These are phyloP conservation scores for Sugiyamaella japonica DNA, from an alignment of 1,139 yeast genomes.

Conservation along the genomic window DNA sequence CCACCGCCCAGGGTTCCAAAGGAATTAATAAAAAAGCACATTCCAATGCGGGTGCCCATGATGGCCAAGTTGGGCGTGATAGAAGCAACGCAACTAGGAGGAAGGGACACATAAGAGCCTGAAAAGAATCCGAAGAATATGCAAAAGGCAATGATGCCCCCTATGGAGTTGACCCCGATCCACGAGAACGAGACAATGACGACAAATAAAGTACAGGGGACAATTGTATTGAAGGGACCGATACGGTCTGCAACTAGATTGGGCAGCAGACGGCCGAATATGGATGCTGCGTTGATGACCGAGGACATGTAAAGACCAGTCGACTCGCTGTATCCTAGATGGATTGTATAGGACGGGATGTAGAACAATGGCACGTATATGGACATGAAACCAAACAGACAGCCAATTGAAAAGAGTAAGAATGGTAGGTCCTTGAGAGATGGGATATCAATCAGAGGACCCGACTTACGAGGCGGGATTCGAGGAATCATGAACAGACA, in stretches of 20 bases:
- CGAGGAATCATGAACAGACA: slow-evolving; percentile 28
- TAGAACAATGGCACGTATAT: slow-evolving; percentile 40
- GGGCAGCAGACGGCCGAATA: slow-evolving; percentile 51
- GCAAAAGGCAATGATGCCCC: slow-evolving; percentile 46
- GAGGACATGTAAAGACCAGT: slow-evolving; percentile 44
- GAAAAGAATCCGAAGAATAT: slow-evolving; percentile 51
- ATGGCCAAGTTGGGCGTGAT: slow-evolving; percentile 49
- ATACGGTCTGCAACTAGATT: slow-evolving; percentile 48
- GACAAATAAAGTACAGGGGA: slow-evolving; percentile 34
- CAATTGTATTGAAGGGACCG: slow-evolving; percentile 49
- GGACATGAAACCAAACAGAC: slow-evolving; percentile 37
- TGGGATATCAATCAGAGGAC: slow-evolving; percentile 32
- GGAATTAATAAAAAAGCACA: slow-evolving; percentile 55
- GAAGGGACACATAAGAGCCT: slow-evolving; percentile 46
- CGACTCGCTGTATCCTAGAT: slow-evolving; percentile 25
- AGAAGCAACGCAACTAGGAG: slow-evolving; percentile 47
- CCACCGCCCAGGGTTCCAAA: slow-evolving; percentile 54
- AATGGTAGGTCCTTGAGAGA: slow-evolving; percentile 36
- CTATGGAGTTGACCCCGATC: slow-evolving; percentile 45
- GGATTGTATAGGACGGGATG: slow-evolving; percentile 35
- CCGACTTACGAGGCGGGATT: slow-evolving; percentile 35
- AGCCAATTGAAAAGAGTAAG: slow-evolving; percentile 34
- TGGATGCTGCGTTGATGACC: slow-evolving; percentile 50
- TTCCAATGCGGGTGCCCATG: slow-evolving; percentile 52
- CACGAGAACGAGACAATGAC: slow-evolving; percentile 37